phyloP scores from a whole-genome alignment of 257 asterid genomes.

The Lavandula angustifolia region DNA sequence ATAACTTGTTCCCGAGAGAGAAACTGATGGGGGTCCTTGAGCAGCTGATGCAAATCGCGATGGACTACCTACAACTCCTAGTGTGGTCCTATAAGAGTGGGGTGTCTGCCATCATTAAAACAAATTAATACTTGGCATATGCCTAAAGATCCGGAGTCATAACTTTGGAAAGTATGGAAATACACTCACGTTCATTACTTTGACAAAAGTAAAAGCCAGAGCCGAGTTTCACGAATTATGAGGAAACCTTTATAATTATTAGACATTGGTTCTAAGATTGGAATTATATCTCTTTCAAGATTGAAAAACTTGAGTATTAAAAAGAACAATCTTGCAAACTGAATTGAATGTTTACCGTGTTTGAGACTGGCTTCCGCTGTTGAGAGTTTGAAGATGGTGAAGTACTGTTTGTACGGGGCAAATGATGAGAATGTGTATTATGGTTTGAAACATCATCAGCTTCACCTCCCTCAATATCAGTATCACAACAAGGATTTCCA shows the following conservation, averaged over 20 bases:
- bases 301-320: constrained; percentile 12
- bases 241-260: neutral
- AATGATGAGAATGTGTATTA: constrained; percentile 53
- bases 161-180: constrained; percentile 3
- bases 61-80: constrained; percentile 69
- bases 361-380: constrained; percentile 55
- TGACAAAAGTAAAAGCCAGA: constrained; percentile 1
- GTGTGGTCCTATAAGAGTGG: constrained; percentile 58
- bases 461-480: constrained; percentile 65
- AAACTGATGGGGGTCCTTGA: constrained; percentile 61
- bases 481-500: constrained; percentile 57
- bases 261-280: neutral
- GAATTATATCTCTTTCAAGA: constrained; percentile 13
- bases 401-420: constrained; percentile 66
- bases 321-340: neutral
- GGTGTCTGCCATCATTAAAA: constrained; percentile 49
- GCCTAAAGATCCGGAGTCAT: constrained; percentile 15
- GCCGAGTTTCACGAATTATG: constrained; percentile 10
- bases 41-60: constrained; percentile 67
- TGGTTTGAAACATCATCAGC: constrained; percentile 59
- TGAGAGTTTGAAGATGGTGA: constrained; percentile 89
- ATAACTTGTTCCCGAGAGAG: constrained; percentile 71
- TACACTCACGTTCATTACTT: neutral
- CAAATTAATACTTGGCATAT: constrained; percentile 22
- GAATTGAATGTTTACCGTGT: constrained; percentile 46